Evolutionary conservation across 1,284 basidiomycete genomes (phyloP).

Genomic region (Rhizopogon hawkerae): DNA sequence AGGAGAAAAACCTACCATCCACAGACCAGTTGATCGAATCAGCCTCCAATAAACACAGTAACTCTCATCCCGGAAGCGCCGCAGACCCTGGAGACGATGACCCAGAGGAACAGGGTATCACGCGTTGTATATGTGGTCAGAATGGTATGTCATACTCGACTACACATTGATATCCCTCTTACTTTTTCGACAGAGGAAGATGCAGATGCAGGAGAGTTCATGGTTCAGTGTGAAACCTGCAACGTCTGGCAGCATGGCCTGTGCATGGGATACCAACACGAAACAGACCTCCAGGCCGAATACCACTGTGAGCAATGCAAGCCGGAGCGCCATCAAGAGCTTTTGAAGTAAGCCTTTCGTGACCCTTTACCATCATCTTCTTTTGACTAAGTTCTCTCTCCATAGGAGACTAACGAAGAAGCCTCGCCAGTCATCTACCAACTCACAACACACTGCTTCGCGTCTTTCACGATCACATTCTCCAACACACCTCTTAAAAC

Average conservation of each 20-base stretch:
- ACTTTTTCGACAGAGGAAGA: slow-evolving; percentile 51
- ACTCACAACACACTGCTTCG: slow-evolving; percentile 42
- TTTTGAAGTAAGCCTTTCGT: slow-evolving; percentile 54
- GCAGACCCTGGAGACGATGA: slow-evolving; percentile 38
- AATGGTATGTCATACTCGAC: slow-evolving; percentile 51
- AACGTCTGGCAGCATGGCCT: slow-evolving; percentile 97
- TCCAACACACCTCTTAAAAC: slow-evolving; percentile 48
- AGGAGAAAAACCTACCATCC: slow-evolving; percentile 20
- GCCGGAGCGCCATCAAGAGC: slow-evolving; percentile 77
- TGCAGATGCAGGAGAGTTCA: slow-evolving; percentile 77
- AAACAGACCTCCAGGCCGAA: slow-evolving; percentile 73
- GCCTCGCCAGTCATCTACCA: slow-evolving; percentile 55
- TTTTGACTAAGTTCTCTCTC: slow-evolving; percentile 10
- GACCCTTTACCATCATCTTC: slow-evolving; percentile 2
- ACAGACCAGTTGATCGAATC: slow-evolving; percentile 21
- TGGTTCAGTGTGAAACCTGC: slow-evolving; percentile 97
- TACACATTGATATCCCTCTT: slow-evolving; percentile 8
- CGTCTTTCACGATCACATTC: slow-evolving; percentile 72
- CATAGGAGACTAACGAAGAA: slow-evolving; percentile 54
- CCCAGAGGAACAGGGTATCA: slow-evolving; percentile 77
- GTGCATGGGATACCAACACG: slow-evolving; percentile 90
- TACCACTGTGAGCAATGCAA: slow-evolving; percentile 94
- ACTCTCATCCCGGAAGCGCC: slow-evolving; percentile 27
- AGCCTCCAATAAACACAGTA: slow-evolving; percentile 23
- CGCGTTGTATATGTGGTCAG: slow-evolving; percentile 90